Evolutionary conservation across 2,329 filamentous ascomycete genomes (phyloP).

Genomic region (Hypoxylon sp.): DNA sequence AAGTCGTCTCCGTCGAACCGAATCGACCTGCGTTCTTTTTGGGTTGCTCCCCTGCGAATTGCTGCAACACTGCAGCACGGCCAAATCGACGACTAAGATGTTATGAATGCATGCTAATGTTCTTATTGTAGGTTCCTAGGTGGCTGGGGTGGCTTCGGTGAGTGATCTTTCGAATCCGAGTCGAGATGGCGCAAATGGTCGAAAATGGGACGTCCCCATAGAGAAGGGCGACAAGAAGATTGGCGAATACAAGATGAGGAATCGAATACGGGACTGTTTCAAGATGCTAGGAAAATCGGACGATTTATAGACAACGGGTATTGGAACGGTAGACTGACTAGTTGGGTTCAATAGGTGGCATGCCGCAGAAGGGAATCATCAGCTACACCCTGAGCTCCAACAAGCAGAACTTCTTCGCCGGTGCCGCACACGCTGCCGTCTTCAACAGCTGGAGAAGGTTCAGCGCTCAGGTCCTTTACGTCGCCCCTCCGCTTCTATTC

Average conservation of each 20-base stretch:
- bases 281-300: not conserved
- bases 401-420: conserved; percentile 87
- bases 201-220: not conserved
- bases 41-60: not conserved
- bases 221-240: not conserved
- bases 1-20: conserved; percentile 43
- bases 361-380: conserved; percentile 70
- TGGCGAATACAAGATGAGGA: not conserved
- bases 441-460: conserved; percentile 96
- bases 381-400: conserved; percentile 84
- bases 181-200: not conserved
- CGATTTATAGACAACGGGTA: not conserved
- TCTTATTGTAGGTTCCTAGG: conserved; percentile 70
- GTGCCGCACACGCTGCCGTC: conserved; percentile 79
- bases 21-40: conserved; percentile 50
- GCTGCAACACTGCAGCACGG: too few species aligned
- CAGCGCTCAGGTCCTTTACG: conserved; percentile 87
- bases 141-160: conserved; percentile 79
- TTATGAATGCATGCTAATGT: conserved; percentile 35
- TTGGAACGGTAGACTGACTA: conserved; percentile 34
- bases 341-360: conserved; percentile 55
- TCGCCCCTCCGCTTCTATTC: conserved; percentile 78
- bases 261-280: too few species aligned
- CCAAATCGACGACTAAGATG: too few species aligned
- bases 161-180: conserved; percentile 49